These are phyloP conservation scores for Myxozyma nipponensis DNA, from an alignment of 805 yeast genomes.

Conservation along the genomic window DNA sequence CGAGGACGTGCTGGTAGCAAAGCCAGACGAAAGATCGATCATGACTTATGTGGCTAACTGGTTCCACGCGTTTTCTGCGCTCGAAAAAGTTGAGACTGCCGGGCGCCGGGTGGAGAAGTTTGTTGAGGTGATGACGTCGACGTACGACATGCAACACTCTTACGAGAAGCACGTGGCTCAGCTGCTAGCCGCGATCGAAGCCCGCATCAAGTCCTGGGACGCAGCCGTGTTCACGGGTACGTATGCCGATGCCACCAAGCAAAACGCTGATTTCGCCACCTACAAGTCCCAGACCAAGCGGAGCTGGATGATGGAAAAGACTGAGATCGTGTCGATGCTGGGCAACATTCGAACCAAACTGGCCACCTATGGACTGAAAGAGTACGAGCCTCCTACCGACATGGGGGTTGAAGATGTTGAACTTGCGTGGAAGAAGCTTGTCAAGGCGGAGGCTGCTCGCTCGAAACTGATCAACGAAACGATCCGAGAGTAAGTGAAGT, in stretches of 20 bases:
- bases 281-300: slow-evolving; percentile 37
- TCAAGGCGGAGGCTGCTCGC: slow-evolving; percentile 36
- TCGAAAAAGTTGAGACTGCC: slow-evolving; percentile 39
- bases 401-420: slow-evolving; percentile 35
- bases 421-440: slow-evolving; percentile 35
- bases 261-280: slow-evolving; percentile 30
- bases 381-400: slow-evolving; percentile 38
- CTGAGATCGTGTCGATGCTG: slow-evolving; percentile 37
- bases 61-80: slow-evolving; percentile 47
- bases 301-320: slow-evolving; percentile 40
- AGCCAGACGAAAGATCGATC: slow-evolving; percentile 59
- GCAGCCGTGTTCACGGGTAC: slow-evolving; percentile 29
- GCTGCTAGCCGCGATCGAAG: slow-evolving; percentile 32
- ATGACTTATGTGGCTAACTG: slow-evolving; percentile 57
- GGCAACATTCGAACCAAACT: slow-evolving; percentile 41
- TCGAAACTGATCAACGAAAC: slow-evolving; percentile 36
- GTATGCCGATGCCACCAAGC: slow-evolving; percentile 33
- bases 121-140: slow-evolving; percentile 36
- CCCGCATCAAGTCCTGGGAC: slow-evolving; percentile 33
- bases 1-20: slow-evolving; percentile 48
- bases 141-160: slow-evolving; percentile 35
- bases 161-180: slow-evolving; percentile 36
- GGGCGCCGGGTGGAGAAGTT: slow-evolving; percentile 40
- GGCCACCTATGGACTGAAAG: slow-evolving; percentile 37
- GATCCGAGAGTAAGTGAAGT: slow-evolving; percentile 28